Evolutionary conservation across 441 rosid genomes (phyloP), one percentile per base, ranked within the genome.

Genomic region (Omphalea diandra): DNA sequence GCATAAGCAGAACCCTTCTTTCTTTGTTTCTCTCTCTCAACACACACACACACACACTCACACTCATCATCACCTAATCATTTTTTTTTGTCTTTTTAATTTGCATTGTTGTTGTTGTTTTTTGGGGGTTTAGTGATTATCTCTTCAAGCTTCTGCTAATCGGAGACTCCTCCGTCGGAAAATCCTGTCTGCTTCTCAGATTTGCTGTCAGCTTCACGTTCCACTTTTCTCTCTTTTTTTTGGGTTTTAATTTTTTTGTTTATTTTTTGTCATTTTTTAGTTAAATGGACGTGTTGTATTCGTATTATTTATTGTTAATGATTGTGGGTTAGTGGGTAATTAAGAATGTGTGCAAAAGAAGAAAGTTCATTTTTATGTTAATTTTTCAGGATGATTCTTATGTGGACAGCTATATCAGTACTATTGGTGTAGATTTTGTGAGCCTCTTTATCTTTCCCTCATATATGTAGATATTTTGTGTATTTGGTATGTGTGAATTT

Each of bases 361-460:
- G n/a, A n/a, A n/a, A n/a, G n/a, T n/a, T n/a, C n/a, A n/a, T n/a
- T n/a, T n/a, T n/a, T n/a, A n/a, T n/a, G n/a, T n/a, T n/a, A n/a
- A n/a, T n/a, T n/a, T n/a, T n/a, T 18, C 84, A 87, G 91, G 97
- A 92, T 79, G 96, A 92, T 84, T 89, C 97, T 65, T 88, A 88
- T 76, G 85, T 92, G 12, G 93, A 92, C 71, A 90, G 91, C 76
- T 92, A 88, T 80, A 90, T 90, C 82, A 92, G 97, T 52, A 92
- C 91, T 74, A 92, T 88, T 63, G 96, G 94, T 60, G 96, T 92
- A 79, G 94, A 90, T 79, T 90, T 90, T 76, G 92, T 91, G 50
- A 81, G 92, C 79, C 4, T 61, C 63, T 59, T 26, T n/a, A n/a
- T n/a, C 20, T 65, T 8, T 43, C 0, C 32, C 2, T 52, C 40